Evolutionary conservation across 192 early-diverging fungal genomes (phyloP).

Genomic region (Lunasporangiospora selenospora): DNA sequence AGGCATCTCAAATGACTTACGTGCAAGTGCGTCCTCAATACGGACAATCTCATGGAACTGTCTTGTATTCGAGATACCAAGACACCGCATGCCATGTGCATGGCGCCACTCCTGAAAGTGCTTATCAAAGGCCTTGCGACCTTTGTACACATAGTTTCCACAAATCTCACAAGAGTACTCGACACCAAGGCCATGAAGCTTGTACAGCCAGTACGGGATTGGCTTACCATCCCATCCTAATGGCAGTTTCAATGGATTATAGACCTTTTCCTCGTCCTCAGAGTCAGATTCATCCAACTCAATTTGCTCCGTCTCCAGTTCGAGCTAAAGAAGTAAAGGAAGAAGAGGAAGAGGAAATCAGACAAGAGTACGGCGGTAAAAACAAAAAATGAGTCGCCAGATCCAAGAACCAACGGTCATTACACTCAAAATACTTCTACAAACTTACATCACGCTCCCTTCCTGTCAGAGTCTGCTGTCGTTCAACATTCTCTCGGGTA

Average conservation of each 20-base stretch:
- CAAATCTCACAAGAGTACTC: slow-evolving; percentile 98
- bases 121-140: slow-evolving; percentile 94
- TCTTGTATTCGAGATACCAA: slow-evolving; percentile 91
- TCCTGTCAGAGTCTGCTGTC: slow-evolving; percentile 92
- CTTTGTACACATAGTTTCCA: slow-evolving; percentile 94
- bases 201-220: slow-evolving; percentile 99
- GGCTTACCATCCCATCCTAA: slow-evolving; percentile 99
- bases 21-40: slow-evolving; percentile 90
- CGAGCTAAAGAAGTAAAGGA: slow-evolving; percentile 51
- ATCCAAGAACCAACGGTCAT: too few species aligned
- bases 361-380: too few species aligned
- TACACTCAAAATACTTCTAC: too few species aligned
- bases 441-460: slow-evolving; percentile 74
- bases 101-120: slow-evolving; percentile 97
- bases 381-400: too few species aligned
- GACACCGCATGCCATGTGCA: slow-evolving; percentile 90
- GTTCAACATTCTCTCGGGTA: slow-evolving; percentile 86
- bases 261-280: slow-evolving; percentile 89
- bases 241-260: slow-evolving; percentile 96
- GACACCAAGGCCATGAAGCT: slow-evolving; percentile 93
- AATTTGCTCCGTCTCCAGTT: slow-evolving; percentile 73
- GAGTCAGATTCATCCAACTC: slow-evolving; percentile 68
- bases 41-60: slow-evolving; percentile 92
- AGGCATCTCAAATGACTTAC: slow-evolving; percentile 55
- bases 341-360: background rate